Percentiles rank a stretch among this genome's conserved stretches.
Evolutionary conservation across 2,329 filamentous ascomycete species (phyloP).

Genomic region (Colletotrichum sp.): DNA sequence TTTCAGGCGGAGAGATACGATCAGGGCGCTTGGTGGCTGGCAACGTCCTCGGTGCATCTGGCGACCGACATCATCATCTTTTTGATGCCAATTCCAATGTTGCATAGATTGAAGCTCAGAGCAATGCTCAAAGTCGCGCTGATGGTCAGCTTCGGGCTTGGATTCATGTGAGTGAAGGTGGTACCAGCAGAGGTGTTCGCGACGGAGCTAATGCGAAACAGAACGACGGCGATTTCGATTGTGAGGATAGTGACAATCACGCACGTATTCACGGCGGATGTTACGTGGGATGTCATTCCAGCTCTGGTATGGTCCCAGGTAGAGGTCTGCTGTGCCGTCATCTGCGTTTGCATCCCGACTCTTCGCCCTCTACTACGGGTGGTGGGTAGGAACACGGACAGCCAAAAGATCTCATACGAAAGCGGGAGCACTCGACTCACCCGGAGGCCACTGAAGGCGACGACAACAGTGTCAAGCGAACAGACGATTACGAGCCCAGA

Average conservation of each 20-base stretch:
- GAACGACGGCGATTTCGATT: slow-evolving; percentile 8
- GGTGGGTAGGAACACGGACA: neutral
- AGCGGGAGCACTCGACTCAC: neutral
- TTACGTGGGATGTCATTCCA: slow-evolving; percentile 3
- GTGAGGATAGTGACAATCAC: slow-evolving; percentile 2
- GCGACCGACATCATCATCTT: slow-evolving; percentile 14
- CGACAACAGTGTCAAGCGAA: neutral
- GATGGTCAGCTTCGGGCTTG: slow-evolving; percentile 12
- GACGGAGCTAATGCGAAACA: neutral
- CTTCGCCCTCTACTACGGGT: slow-evolving; percentile 3
- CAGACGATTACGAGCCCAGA: neutral
- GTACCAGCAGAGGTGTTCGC: neutral
- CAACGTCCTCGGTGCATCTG: neutral
- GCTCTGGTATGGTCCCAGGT: slow-evolving; percentile 3
- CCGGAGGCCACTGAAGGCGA: neutral
- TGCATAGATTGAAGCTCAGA: neutral
- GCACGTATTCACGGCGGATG: neutral
- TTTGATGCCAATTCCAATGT: slow-evolving; percentile 8
- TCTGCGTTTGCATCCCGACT: slow-evolving; percentile 14
- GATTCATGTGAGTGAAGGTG: slow-evolving; percentile 2
- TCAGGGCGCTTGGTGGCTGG: slow-evolving; percentile 1
- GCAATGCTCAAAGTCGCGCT: neutral
- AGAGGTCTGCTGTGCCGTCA: slow-evolving; percentile 10
- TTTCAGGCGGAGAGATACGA: neutral
- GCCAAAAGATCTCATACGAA: neutral